Evolutionary conservation across 2,329 filamentous ascomycete genomes (phyloP).

Genomic region (Fusarium tanahbumbuense): DNA sequence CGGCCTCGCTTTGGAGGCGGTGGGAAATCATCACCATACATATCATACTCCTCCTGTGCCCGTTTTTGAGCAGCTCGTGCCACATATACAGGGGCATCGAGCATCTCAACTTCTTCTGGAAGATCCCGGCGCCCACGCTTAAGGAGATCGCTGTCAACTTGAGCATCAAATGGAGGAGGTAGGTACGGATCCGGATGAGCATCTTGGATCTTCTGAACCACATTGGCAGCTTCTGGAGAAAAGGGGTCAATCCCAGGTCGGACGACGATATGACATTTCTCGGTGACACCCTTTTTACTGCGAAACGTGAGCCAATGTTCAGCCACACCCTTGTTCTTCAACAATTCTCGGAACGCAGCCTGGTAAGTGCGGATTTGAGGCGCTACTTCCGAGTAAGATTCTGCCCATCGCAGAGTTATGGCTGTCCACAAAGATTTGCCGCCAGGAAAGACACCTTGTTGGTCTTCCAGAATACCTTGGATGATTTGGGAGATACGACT

Average conservation of each 20-base stretch:
- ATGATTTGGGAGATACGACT: slow-evolving; percentile 45
- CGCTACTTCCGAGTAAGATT: slow-evolving; percentile 54
- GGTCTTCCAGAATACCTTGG: slow-evolving; percentile 46
- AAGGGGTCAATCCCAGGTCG: slow-evolving; percentile 56
- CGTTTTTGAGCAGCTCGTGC: slow-evolving; percentile 53
- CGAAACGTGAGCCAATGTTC: slow-evolving; percentile 61
- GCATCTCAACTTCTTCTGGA: slow-evolving; percentile 59
- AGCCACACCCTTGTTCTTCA: slow-evolving; percentile 50
- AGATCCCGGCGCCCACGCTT: slow-evolving; percentile 54
- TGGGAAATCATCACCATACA: slow-evolving; percentile 28
- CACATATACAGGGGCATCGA: slow-evolving; percentile 64
- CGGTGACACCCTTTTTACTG: slow-evolving; percentile 55
- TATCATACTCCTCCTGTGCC: slow-evolving; percentile 41
- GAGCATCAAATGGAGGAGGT: slow-evolving; percentile 41
- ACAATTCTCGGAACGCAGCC: slow-evolving; percentile 53
- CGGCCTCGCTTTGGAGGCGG: slow-evolving; percentile 41
- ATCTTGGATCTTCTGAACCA: slow-evolving; percentile 62
- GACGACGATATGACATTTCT: slow-evolving; percentile 60
- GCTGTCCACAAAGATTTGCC: slow-evolving; percentile 63
- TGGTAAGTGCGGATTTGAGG: slow-evolving; percentile 56
- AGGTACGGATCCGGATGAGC: slow-evolving; percentile 55
- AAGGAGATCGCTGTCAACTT: slow-evolving; percentile 23
- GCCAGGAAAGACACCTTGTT: slow-evolving; percentile 62
- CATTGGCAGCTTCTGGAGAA: slow-evolving; percentile 53
- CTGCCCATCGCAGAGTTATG: slow-evolving; percentile 58